Evolutionary conservation across 805 yeast species (phyloP).

Genomic region (Teunomyces gatunensis): DNA sequence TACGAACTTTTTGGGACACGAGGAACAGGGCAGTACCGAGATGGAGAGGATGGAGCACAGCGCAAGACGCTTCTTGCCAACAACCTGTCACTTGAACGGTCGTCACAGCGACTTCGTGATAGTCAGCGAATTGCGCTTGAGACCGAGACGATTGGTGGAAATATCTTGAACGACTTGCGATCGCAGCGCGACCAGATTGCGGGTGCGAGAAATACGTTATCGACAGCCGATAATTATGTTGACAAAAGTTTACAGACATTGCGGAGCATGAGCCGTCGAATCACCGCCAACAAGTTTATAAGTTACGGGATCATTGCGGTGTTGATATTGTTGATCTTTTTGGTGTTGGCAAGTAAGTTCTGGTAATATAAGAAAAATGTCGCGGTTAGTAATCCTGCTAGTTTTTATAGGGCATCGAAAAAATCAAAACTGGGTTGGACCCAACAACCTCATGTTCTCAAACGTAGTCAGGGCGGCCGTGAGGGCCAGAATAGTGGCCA

Average conservation of each 20-base stretch:
- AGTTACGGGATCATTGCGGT: constrained; percentile 91
- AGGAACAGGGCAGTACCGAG: constrained; percentile 21
- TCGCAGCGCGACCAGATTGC: constrained; percentile 91
- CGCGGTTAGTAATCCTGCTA: neutral
- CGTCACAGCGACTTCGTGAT: constrained; percentile 80
- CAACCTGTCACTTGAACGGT: constrained; percentile 76
- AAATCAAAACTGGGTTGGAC: neutral
- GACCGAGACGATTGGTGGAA: constrained; percentile 88
- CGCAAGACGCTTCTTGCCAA: constrained; percentile 77
- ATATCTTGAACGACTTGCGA: constrained; percentile 81
- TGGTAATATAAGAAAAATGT: constrained; percentile 34
- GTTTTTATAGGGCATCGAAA: constrained; percentile 4
- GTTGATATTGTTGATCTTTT: constrained; percentile 71
- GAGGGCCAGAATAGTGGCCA: constrained; percentile 3
- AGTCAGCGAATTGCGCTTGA: constrained; percentile 89
- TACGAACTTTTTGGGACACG: constrained; percentile 65
- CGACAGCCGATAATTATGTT: constrained; percentile 89
- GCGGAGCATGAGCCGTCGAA: constrained; percentile 86
- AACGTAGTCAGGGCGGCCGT: constrained; percentile 1
- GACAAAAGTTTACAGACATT: constrained; percentile 85
- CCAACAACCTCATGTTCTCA: neutral
- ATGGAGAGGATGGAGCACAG: constrained; percentile 56
- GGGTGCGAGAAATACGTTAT: constrained; percentile 80
- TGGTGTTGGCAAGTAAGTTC: constrained; percentile 83
- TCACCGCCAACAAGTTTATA: constrained; percentile 87